Base-by-base conservation (phyloP, 768 basidiomycete species). In the Leccinum obscurum region DNA sequence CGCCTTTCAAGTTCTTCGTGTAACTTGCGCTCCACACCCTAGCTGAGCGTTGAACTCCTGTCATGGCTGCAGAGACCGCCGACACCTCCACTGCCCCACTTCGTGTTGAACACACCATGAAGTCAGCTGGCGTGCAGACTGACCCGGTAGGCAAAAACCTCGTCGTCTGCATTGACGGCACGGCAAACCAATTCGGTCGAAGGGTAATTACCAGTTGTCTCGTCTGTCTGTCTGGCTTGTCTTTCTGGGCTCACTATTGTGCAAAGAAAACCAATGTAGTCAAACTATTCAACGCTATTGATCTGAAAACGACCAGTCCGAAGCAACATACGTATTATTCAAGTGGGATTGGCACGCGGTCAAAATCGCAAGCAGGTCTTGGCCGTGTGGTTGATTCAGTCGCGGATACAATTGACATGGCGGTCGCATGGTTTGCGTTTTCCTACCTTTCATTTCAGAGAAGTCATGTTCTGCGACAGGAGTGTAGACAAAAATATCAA, bases 331-430 rank as follows among this genome's bases (percentile, higher is more conserved):
- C 72, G 3, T 76, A 71, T 52, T 76, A 76, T 48, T 68, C 70
- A 46, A 76, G 75, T 52, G 75, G 75, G 4, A 73, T 76, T 39
- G 74, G 74, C 11, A 76, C 75, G 1, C 68, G 68, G 32, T 68
- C 67, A 0, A 66, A 59, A 41, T 65, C 69, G 1, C 59, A 57
- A 34, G 62, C 72, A 50, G 55, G 68, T 3, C 8, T 74, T 13
- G 8, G 46, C 22, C 62, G 55, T 17, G 49, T 60, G 22, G 20
- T 48, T 49, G 35, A 28, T 22, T 58, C 49, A 5, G 35, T 61
- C 9, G 55, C 51, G 2, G 62, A 73, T 54, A 64, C 34, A 11
- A 59, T 75, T 26, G 50, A 52, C 13, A 52, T 52, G 52, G 32
- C 32, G 52, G 8, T 34, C 32, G 52, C 32, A 22, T 52, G 52